Evolutionary conservation across 2,329 filamentous ascomycete genomes (phyloP).

Genomic region (Nigrospora osmanthi): DNA sequence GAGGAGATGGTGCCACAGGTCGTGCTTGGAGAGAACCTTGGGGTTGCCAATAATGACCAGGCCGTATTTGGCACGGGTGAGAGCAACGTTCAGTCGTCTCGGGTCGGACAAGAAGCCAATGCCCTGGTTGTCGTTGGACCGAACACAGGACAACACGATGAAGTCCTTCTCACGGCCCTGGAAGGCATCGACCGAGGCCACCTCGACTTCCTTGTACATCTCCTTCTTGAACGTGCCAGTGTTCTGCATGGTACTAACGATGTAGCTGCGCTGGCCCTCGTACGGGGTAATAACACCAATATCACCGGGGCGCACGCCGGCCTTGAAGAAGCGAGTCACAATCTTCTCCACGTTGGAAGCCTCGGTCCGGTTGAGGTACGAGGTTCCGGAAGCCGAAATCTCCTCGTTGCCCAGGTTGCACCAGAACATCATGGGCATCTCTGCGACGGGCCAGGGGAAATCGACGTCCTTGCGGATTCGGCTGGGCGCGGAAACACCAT

Average conservation of each 20-base stretch:
- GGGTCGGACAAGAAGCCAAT: slow-evolving; percentile 98
- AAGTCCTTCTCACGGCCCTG: slow-evolving; percentile 99
- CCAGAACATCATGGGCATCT: slow-evolving; percentile 99
- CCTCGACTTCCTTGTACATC: slow-evolving; percentile 96
- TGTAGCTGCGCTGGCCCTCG: slow-evolving; percentile 95
- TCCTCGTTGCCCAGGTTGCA: slow-evolving; percentile 96
- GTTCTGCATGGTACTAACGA: slow-evolving; percentile 99
- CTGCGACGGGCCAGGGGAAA: slow-evolving; percentile 92
- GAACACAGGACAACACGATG: slow-evolving; percentile 94
- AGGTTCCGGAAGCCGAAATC: slow-evolving; percentile 95
- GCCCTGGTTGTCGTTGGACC: slow-evolving; percentile 97
- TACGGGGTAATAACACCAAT: slow-evolving; percentile 99
- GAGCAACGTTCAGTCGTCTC: slow-evolving; percentile 90
- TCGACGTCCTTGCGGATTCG: slow-evolving; percentile 88
- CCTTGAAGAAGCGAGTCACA: slow-evolving; percentile 97
- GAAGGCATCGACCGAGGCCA: slow-evolving; percentile 97
- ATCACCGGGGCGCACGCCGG: slow-evolving; percentile 84
- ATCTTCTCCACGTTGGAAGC: slow-evolving; percentile 98
- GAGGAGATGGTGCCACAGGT: slow-evolving; percentile 91
- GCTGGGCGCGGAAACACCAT: slow-evolving; percentile 85
- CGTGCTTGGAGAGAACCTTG: slow-evolving; percentile 95
- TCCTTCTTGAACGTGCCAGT: slow-evolving; percentile 98
- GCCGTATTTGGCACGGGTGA: slow-evolving; percentile 95
- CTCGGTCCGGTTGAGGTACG: slow-evolving; percentile 95
- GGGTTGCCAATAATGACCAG: slow-evolving; percentile 95